Evolutionary conservation across 768 basidiomycete genomes (phyloP), one percentile per base, ranked within the genome.

Genomic region (Trichaptum fuscoviolaceum): DNA sequence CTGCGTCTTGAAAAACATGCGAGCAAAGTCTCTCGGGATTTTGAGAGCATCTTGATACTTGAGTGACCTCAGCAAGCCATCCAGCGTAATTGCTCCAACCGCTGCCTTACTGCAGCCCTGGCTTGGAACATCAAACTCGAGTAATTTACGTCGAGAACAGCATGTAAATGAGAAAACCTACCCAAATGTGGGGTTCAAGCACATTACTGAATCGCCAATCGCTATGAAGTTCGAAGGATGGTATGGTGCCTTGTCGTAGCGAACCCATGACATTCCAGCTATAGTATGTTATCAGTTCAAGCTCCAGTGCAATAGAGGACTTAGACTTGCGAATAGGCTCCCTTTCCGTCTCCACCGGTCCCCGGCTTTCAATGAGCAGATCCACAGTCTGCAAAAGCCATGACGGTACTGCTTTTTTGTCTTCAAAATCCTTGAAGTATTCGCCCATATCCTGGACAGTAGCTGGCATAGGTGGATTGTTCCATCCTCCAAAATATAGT

Each of bases 141-240:
- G 15, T 52, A 52, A 12, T 52, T 20, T 15, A 52, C 20, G 42
- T 2, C 20, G 12, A 52, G 10, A 4, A 5, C 15, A 36, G 15
- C 3, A 63, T 27, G 63, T 18, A 30, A 24, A 24, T 3, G 20
- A 52, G 20, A 52, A 15, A 8, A 65, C 64, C 58, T 27, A 71
- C 70, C 69, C 73, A 63, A 63, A 67, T 7, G 69, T 57, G 23
- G 74, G 74, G 58, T 73, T 73, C 25, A 74, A 23, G 59, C 63
- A 61, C 76, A 78, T 74, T 10, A 75, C 71, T 35, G 76, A 73
- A 61, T 79, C 78, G 20, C 78, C 78, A 35, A 78, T 12, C 1
- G 76, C 77, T 35, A 78, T 68, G 59, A 72, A 79, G 66, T 78
- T 79, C 9, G 67, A 63, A 0, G 78, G 78, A 9, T 78, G 64